Evolutionary conservation across 441 rosid species (phyloP), one percentile per base, ranked within the genome.

Genomic region (Mallotus repandus): DNA sequence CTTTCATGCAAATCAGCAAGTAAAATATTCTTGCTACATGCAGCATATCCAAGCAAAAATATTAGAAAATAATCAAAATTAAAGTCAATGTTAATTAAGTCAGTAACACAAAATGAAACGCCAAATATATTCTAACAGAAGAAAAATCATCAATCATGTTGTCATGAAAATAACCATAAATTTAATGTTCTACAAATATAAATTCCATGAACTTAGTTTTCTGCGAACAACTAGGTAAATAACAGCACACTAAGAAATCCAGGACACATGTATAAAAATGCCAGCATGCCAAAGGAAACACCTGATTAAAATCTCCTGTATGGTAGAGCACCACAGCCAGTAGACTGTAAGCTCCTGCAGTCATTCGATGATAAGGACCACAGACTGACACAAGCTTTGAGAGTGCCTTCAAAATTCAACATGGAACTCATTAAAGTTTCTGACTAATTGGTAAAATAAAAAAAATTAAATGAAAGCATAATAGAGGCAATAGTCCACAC

Each of bases 261-360:
- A 76, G 57, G 15, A 60, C 29, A 65, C n/a, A 63, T n/a, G 57
- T 52, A 45, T 48, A 22, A 32, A 72, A 49, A 60, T 63, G 41
- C 5, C 21, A 62, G 59, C 12, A 54, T 54, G 61, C 53, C 29
- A 79, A 79, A 80, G 79, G 55, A 83, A 50, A 62, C 77, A 96
- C 99, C 97, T 94, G 96, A 81, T 92, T 89, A 71, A 92, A 89
- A 69, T 92, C 97, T 38, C 97, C 97, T 58, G 97, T 92, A 69
- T 94, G 98, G 82, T 92, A 92, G 71, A 92, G 94, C 74, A 92
- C 98, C 67, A 92, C 97, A 46, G 97, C 96, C 55, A 94, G 85
- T 77, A 92, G 94, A 85, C 97, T 92, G 79, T 94, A 94, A 21
- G 97, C 95, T 76, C 94, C 88, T 7, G 98, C 97, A 68, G 97